Conservation (phyloP, 164 flowering plant species). For the Berberis vulgaris region DNA sequence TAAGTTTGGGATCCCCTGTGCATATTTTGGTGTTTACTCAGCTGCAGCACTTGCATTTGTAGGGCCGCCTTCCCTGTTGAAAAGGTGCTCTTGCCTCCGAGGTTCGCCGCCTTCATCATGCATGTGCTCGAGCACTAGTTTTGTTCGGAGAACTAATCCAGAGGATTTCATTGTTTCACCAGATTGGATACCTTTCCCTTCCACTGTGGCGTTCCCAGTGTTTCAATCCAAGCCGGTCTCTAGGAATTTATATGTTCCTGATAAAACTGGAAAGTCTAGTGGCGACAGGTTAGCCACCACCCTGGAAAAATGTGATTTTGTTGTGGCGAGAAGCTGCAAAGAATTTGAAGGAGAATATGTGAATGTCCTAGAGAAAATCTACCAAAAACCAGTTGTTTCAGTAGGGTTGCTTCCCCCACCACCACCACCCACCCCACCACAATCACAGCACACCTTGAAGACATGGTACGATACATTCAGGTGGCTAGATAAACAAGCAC, state of each 20-base stretch:
- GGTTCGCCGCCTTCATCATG: background rate
- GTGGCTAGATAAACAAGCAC: slow-evolving; percentile 36
- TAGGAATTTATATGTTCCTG: background rate
- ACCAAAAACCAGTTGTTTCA: background rate
- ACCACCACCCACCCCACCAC: no score
- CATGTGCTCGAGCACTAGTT: no score
- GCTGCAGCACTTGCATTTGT: background rate
- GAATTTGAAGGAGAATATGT: slow-evolving; percentile 4
- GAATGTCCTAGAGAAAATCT: background rate
- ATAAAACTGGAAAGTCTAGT: background rate
- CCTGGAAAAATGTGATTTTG: background rate
- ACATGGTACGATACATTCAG: slow-evolving; percentile 10
- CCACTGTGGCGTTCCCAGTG: background rate
- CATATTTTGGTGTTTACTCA: background rate
- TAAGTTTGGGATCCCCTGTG: background rate
- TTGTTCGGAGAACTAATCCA: background rate
- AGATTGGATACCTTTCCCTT: background rate
- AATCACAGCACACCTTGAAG: background rate
- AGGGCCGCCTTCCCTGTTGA: background rate
- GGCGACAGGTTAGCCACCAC: background rate
- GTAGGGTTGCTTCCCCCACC: background rate
- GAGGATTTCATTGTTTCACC: background rate
- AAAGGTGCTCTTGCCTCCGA: background rate
- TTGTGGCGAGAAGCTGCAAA: background rate
- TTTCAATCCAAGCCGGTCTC: background rate